Base-by-base conservation (phyloP, 1,284 basidiomycete genomes). In the Naganishia sp. region DNA sequence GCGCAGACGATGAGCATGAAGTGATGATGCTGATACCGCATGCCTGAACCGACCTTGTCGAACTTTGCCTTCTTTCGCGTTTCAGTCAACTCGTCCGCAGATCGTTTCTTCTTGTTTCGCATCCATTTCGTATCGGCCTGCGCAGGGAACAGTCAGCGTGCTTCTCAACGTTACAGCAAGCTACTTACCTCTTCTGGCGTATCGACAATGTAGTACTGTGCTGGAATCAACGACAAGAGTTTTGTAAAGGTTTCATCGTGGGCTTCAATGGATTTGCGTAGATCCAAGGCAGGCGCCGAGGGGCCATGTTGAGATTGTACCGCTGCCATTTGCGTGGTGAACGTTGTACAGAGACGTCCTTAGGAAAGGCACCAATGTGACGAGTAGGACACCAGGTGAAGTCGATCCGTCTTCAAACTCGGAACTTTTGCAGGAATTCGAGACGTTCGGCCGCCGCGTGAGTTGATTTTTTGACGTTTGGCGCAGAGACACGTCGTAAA, bases 51-150 rank as follows among this genome's bases (percentile, higher is more conserved):
- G 66, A 91, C 92, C 85, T 93, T 94, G 64, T 90, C 89, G 56
- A 87, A 84, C 75, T 88, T 90, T 1, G 90, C 90, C 73, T 90
- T 90, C 78, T 89, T 90, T 28, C 90, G 87, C 1, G 88, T 89
- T 78, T 94, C 90, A 76, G 94, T 92, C 56, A 90, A 84, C 52
- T 88, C 88, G 72, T 94, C 90, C 18, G 87, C 87, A 61, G 90
- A 90, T 78, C 86, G 83, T 69, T 91, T 88, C 80, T 90, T 92
- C 80, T 88, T 92, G 77, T 94, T 90, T 81, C 92, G 93, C 78
- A 91, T 90, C 79, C 88, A 94, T 77, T 89, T 93, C 54, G 85
- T 87, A 17, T 86, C 83, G 60, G 76, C 73, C 78, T 82, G 66
- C 56, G n/a, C 13, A 23, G 7, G 11, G 15, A 23, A 35, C 17